Conservation (phyloP, 1,284 basidiomycete genomes). For the Pseudomicrostroma phylloplanum region DNA sequence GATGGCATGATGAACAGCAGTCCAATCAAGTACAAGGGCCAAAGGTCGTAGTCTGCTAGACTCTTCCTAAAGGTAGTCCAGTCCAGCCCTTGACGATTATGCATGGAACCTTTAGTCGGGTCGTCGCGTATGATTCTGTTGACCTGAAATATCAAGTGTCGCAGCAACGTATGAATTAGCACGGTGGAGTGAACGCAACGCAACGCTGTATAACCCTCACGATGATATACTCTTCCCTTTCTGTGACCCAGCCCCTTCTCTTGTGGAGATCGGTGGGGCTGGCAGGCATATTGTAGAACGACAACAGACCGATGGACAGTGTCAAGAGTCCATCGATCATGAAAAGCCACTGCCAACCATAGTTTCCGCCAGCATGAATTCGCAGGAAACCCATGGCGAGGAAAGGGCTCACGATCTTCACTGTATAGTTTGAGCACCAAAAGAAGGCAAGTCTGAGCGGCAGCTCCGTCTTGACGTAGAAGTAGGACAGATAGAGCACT, state of each 20-base stretch:
- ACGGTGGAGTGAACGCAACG: constrained; percentile 53
- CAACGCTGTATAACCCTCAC: constrained; percentile 61
- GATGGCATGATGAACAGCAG: constrained; percentile 9
- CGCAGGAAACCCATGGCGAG: constrained; percentile 62
- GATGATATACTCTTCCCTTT: constrained; percentile 11
- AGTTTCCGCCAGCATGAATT: constrained; percentile 59
- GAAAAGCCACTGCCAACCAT: constrained; percentile 51
- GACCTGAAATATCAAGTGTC: constrained; percentile 32
- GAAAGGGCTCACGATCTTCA: constrained; percentile 60
- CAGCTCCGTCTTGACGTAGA: constrained; percentile 50
- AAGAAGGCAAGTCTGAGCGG: constrained; percentile 64
- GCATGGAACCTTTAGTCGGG: constrained; percentile 63
- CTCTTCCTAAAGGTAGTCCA: constrained; percentile 6
- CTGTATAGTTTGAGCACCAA: constrained; percentile 61
- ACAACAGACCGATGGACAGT: constrained; percentile 57
- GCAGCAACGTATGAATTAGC: constrained; percentile 7
- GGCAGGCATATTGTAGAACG: constrained; percentile 66
- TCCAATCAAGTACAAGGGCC: constrained; percentile 15
- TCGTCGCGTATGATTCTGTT: constrained; percentile 64
- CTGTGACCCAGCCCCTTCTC: constrained; percentile 11
- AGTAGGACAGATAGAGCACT: constrained; percentile 46
- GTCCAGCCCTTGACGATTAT: constrained; percentile 62
- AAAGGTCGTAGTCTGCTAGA: constrained; percentile 14
- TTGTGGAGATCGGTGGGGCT: constrained; percentile 54
- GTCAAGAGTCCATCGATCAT: constrained; percentile 43